Conservation (phyloP, 1,284 basidiomycete genomes). For the Trametes polyzona region DNA sequence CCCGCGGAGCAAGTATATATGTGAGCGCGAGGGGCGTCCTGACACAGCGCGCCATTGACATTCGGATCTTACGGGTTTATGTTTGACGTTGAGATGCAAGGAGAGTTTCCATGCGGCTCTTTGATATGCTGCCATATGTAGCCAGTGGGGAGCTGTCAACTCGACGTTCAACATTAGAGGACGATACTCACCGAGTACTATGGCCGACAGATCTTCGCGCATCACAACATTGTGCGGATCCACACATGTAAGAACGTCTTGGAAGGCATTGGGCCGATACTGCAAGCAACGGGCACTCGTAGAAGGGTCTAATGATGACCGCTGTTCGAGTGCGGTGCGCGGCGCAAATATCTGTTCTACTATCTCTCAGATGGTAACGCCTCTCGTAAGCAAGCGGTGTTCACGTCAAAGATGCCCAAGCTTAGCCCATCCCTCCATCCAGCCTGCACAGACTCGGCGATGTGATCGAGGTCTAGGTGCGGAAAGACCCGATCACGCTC, state of each 20-base stretch:
- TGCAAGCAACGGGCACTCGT: too few relatives aligned
- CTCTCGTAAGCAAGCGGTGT: conserved; percentile 22
- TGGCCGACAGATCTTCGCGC: not conserved
- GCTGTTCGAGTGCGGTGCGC: too few relatives aligned
- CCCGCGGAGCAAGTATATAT: too few relatives aligned
- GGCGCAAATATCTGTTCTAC: too few relatives aligned
- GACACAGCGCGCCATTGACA: too few relatives aligned
- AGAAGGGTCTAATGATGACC: too few relatives aligned
- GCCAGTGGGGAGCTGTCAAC: not conserved
- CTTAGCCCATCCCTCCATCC: conserved; percentile 37
- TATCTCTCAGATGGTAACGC: not conserved
- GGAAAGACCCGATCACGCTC: conserved; percentile 34
- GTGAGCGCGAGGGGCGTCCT: too few relatives aligned
- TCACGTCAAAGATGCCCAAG: conserved; percentile 38
- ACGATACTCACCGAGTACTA: not conserved
- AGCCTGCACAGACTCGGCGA: conserved; percentile 36
- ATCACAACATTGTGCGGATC: not conserved
- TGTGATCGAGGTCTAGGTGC: conserved; percentile 44
- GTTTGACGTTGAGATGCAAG: too few relatives aligned
- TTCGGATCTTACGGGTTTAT: too few relatives aligned
- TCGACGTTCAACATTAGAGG: not conserved
- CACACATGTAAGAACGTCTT: not conserved
- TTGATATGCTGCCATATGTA: not conserved
- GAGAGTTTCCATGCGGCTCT: not conserved
- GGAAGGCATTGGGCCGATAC: too few relatives aligned